These are phyloP conservation scores for Spathaspora arborariae DNA, from an alignment of 805 yeast genomes.

Conservation along the genomic window DNA sequence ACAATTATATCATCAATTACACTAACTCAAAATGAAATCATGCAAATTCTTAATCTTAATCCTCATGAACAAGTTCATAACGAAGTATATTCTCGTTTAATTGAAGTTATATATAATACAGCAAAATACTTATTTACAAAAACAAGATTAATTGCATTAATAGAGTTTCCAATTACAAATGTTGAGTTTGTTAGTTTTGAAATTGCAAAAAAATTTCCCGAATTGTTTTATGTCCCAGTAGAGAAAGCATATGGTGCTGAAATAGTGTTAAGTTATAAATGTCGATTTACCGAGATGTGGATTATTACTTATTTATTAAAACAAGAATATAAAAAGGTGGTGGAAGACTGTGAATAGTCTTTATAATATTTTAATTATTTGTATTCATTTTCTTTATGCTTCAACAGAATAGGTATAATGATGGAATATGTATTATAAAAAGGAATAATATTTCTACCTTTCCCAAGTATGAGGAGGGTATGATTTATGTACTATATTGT, in stretches of 20 bases:
- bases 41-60: conserved; percentile 4
- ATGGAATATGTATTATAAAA: too few relatives aligned
- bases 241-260: neutral
- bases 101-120: neutral
- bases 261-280: neutral
- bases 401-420: too few relatives aligned
- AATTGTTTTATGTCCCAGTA: conserved; percentile 20
- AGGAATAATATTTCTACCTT: too few relatives aligned
- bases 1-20: neutral
- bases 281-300: conserved; percentile 9
- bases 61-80: conserved; percentile 1
- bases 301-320: conserved; percentile 7
- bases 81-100: conserved; percentile 1
- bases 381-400: too few relatives aligned
- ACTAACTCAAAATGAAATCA: conserved; percentile 4
- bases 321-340: neutral
- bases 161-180: conserved; percentile 21
- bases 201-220: conserved; percentile 18
- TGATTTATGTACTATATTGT: too few relatives aligned
- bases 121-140: neutral
- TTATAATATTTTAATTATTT: too few relatives aligned
- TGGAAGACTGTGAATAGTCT: neutral
- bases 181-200: conserved; percentile 18
- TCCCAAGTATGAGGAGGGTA: too few relatives aligned
- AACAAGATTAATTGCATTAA: neutral